Evolutionary conservation across 108 stramenopile species (phyloP).

Genomic region (Craspedostauros australis): DNA sequence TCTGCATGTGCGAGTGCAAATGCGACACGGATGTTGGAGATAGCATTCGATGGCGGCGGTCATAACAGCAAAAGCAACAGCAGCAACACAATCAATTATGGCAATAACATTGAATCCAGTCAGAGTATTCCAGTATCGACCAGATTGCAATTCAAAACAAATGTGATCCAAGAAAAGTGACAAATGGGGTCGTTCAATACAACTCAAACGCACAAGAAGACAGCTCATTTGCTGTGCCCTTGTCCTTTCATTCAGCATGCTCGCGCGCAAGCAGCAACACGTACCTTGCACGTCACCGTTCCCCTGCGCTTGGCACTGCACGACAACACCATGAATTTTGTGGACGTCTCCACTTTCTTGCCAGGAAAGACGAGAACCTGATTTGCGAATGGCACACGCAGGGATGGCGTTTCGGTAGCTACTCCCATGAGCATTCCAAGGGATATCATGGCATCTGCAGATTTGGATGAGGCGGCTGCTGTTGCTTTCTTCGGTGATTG

Average conservation of each 20-base stretch:
- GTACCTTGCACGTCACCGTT: conserved; percentile 46
- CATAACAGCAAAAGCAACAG: neutral
- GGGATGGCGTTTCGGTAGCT: conserved; percentile 17
- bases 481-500: neutral
- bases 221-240: no score
- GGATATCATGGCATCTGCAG: conserved; percentile 26
- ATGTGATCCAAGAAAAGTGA: conserved; percentile 2
- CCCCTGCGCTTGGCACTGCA: conserved; percentile 31
- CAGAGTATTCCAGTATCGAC: neutral
- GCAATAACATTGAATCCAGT: neutral
- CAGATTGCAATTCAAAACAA: neutral
- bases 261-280: conserved; percentile 3
- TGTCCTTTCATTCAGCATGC: neutral
- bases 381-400: conserved; percentile 26
- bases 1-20: conserved; percentile 9
- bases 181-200: neutral
- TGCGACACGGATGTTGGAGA: neutral
- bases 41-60: neutral
- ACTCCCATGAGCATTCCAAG: conserved; percentile 31
- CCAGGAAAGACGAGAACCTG: conserved; percentile 29
- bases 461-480: conserved; percentile 27
- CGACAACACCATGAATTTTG: conserved; percentile 28
- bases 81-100: neutral
- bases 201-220: no score
- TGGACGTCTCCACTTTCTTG: conserved; percentile 26